Percentiles rank a stretch among this genome's conserved stretches.
Conservation (phyloP, 129 eudicot genomes). For the Oenanthe sinensis region DNA sequence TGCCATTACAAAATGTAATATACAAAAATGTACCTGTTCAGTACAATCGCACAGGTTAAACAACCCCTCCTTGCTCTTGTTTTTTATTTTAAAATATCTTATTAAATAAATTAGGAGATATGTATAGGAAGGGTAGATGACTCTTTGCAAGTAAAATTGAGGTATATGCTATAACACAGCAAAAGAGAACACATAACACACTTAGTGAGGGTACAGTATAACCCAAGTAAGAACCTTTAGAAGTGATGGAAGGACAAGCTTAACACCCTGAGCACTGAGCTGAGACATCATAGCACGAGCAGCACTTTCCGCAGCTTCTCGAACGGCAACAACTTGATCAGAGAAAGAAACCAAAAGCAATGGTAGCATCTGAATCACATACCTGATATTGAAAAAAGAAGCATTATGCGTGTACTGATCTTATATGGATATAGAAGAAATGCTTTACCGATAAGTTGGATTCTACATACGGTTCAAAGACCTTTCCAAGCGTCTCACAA, state of each 20-base stretch:
- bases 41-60: too few relatives aligned
- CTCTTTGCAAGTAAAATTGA: not conserved
- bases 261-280: constrained; percentile 93
- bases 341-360: constrained; percentile 85
- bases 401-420: not conserved
- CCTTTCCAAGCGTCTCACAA: constrained; percentile 93
- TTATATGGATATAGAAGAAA: not conserved
- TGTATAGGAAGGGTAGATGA: not conserved
- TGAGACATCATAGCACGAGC: constrained; percentile 99
- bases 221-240: constrained; percentile 45
- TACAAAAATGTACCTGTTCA: too few relatives aligned
- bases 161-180: not conserved
- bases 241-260: constrained; percentile 95
- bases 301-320: constrained; percentile 99
- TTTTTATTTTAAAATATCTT: not conserved
- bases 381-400: constrained; percentile 29
- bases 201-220: not conserved
- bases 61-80: too few relatives aligned
- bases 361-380: constrained; percentile 87
- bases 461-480: constrained; percentile 90
- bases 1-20: not conserved
- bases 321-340: constrained; percentile 96
- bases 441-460: constrained; percentile 1
- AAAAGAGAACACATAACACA: not conserved
- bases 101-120: not conserved